phyloP scores from a whole-genome alignment of 2,329 filamentous ascomycete genomes.

The Penicillium glabrum region DNA sequence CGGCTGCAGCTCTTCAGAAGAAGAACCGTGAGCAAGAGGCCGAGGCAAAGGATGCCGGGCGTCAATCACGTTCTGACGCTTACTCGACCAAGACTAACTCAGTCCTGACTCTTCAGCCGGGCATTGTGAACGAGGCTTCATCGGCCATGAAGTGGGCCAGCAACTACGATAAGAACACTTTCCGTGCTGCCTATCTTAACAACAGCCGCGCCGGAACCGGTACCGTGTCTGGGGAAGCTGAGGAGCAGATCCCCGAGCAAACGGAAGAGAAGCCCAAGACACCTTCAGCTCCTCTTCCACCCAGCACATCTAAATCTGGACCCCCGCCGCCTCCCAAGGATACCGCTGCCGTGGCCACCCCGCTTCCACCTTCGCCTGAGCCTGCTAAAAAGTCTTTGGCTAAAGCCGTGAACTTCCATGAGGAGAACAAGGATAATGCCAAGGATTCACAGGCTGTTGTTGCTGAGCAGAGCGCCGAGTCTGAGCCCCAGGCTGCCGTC shows the following conservation, averaged over 20 bases:
- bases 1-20: conserved; percentile 78
- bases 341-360: conserved; percentile 17
- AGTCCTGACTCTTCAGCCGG: conserved; percentile 81
- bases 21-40: conserved; percentile 62
- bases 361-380: conserved; percentile 27
- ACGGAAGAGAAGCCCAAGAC: conserved; percentile 35
- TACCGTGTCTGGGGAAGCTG: conserved; percentile 47
- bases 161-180: conserved; percentile 87
- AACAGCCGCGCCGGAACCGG: conserved; percentile 73
- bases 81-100: conserved; percentile 76
- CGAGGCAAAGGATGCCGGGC: conserved; percentile 45
- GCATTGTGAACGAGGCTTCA: conserved; percentile 81
- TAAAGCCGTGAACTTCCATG: conserved; percentile 6
- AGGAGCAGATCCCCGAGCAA: conserved; percentile 13
- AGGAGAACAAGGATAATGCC: conserved; percentile 19
- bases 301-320: conserved; percentile 28
- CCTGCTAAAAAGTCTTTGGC: conserved; percentile 22
- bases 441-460: conserved; percentile 19
- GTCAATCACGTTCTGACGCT: conserved; percentile 60
- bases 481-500: conserved; percentile 31
- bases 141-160: conserved; percentile 96
- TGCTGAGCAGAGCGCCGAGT: conserved; percentile 25
- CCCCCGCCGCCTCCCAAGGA: conserved; percentile 35
- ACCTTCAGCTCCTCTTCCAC: conserved; percentile 21
- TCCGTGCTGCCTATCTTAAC: conserved; percentile 81